phyloP scores from a whole-genome alignment of 129 eudicot genomes.

The Tanacetum coccineum region DNA sequence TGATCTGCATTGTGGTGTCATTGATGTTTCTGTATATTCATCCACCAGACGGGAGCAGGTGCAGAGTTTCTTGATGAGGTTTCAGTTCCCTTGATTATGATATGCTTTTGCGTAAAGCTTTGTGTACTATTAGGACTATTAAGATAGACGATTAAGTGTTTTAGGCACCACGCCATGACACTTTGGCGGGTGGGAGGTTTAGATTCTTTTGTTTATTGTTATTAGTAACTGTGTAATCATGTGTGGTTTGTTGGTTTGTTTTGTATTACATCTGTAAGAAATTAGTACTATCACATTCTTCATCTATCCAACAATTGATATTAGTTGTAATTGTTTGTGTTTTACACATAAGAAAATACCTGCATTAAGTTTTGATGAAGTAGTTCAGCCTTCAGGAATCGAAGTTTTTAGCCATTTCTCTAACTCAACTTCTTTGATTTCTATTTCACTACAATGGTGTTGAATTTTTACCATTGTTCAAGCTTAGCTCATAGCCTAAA shows the following conservation, averaged over 20 bases:
- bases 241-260: constrained; percentile 1
- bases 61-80: constrained; percentile 18
- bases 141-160: not conserved
- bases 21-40: constrained; percentile 28
- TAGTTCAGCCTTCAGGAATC: constrained; percentile 52
- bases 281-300: too few relatives aligned
- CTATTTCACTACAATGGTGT: too few relatives aligned
- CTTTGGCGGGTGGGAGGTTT: constrained; percentile 12
- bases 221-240: constrained; percentile 2
- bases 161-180: constrained; percentile 11
- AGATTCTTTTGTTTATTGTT: not conserved
- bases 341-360: too few relatives aligned
- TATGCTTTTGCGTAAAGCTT: not conserved
- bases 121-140: not conserved
- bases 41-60: constrained; percentile 28
- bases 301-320: too few relatives aligned
- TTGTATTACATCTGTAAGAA: constrained; percentile 3
- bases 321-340: too few relatives aligned
- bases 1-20: constrained; percentile 33
- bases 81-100: constrained; percentile 18
- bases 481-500: too few relatives aligned
- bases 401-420: not conserved
- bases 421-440: too few relatives aligned
- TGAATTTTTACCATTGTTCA: too few relatives aligned
- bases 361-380: constrained; percentile 35